Evolutionary conservation across 352 stramenopile species (phyloP).

Genomic region (Pythium oligandrum): DNA sequence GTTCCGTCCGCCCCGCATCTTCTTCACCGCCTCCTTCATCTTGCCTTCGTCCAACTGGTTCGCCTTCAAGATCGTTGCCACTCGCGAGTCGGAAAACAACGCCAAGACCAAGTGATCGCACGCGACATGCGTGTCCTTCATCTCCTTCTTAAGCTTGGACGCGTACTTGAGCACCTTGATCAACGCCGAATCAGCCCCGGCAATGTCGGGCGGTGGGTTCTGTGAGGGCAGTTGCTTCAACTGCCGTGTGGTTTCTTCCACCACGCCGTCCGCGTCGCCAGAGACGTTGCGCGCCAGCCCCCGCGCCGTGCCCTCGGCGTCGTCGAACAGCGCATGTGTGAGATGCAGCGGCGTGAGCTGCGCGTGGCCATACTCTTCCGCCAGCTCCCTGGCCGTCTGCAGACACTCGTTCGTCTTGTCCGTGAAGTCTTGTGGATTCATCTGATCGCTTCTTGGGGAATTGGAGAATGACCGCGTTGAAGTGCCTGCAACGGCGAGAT

Average conservation of each 20-base stretch:
- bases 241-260: conserved; percentile 37
- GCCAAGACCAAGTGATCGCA: conserved; percentile 72
- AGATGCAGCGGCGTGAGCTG: conserved; percentile 78
- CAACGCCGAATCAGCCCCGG: conserved; percentile 55
- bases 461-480: conserved; percentile 6
- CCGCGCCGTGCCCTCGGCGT: conserved; percentile 51
- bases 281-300: conserved; percentile 43
- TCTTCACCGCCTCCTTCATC: conserved; percentile 61
- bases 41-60: conserved; percentile 59
- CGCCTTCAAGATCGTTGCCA: conserved; percentile 57
- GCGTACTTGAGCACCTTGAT: conserved; percentile 81
- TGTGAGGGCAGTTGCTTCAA: conserved; percentile 72
- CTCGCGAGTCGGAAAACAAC: conserved; percentile 55
- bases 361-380: conserved; percentile 64
- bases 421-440: conserved; percentile 76
- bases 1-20: conserved; percentile 46
- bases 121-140: conserved; percentile 74
- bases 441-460: conserved; percentile 17
- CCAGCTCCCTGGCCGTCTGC: conserved; percentile 34
- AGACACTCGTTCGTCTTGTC: conserved; percentile 77
- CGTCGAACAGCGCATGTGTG: conserved; percentile 58
- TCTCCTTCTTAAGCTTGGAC: conserved; percentile 74
- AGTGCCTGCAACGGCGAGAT: too few species aligned
- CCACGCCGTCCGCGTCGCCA: conserved; percentile 45
- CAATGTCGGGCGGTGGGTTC: conserved; percentile 58